Base-by-base conservation (phyloP, 495 filamentous ascomycete species). In the Rusavskia elegans region DNA sequence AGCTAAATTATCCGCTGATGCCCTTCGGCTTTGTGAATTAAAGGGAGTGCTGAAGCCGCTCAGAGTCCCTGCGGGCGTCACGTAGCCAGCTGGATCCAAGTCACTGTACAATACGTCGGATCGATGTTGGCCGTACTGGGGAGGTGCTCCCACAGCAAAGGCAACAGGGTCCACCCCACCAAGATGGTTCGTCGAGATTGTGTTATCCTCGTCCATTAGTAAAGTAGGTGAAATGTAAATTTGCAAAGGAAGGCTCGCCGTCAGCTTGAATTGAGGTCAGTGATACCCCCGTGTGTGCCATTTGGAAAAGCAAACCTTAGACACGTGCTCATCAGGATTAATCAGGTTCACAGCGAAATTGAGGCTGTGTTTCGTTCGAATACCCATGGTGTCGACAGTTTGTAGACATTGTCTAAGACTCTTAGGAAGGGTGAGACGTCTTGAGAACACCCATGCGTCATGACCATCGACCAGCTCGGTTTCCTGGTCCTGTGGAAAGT, bases 221-320 rank as follows among this genome's bases (percentile, higher is more conserved):
- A 93, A 78, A 59, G 87, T 85, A 16, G 92, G 92, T 13, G 92
- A 98, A 56, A 97, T 94, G 67, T 90, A 95, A 32, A 98, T 80
- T 30, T 82, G 82, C 30, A 98, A 76, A 3, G 89, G 87, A 23
- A 96, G 75, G 17, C 84, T 86, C 40, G 87, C 87, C 19, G 89
- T 84, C 45, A 96, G 77, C 78, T 85, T 54, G 36, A 30, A 16
- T 13, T 45, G 19, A 51, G 36, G 8, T 50, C 73, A 56, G 68
- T 14, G 32, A 35, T 35, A 14, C 32, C 32, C 9, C 5, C 32
- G 13, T 35, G 13, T 35, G 9, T 14, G 32, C 32, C 2, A 35
- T 11, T 35, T 7, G 5, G 32, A 7, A 35, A 35, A 7, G 2
- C 32, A 11, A 35, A 85, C 81, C 72, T 96, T 88, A 48, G 88